Base-by-base conservation (phyloP, 352 stramenopile species). In the Phytophthora litchii region DNA sequence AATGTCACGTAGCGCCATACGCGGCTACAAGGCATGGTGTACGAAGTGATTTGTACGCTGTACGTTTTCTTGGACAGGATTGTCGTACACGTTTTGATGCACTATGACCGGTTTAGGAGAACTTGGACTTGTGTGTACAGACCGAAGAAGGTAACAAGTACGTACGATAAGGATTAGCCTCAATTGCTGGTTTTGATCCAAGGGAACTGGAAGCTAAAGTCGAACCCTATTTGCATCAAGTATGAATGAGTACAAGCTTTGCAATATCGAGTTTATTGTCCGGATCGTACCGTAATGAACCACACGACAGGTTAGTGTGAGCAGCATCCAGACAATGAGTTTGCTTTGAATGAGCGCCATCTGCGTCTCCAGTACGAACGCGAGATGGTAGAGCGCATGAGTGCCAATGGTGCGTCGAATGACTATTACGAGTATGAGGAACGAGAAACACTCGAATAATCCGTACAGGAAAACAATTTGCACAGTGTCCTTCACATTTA, bases 1-100 rank as follows among this genome's bases (percentile, higher is more conserved):
- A 94, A 62, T 48, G 84, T 91, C 38, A 88, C 67, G 38, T 58
- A 76, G 32, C 68, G 59, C 63, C 62, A 78, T 10, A 49, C 8
- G 9, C 37, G 53, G 23, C 23, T 27, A 34, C 54, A 29, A 3
- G 23, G 16, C 64, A 69, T 62, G n/a, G 9, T 56, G 14, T 31
- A 46, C 41, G 5, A 27, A 27, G 23, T 27, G 38, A 45, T 45
- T 45, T 45, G 38, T 13, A 12, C 10, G 6, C 2, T 34, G 29
- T 4, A 34, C 29, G 29, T 34, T 34, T 34, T 34, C 29, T 34
- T 34, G 7, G 10, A 2, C 23, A 5, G 3, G 5, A 27, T 27
- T 5, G 23, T 27, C 23, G 23, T 27, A 27, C 23, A 27, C 5
- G 5, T 27, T 27, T 27, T 27, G 23, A 40, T 13, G 34, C 13